Percentiles rank a stretch among this genome's conserved stretches.
phyloP scores from a whole-genome alignment of 2,329 filamentous ascomycete species.

The Trichoderma sp. region DNA sequence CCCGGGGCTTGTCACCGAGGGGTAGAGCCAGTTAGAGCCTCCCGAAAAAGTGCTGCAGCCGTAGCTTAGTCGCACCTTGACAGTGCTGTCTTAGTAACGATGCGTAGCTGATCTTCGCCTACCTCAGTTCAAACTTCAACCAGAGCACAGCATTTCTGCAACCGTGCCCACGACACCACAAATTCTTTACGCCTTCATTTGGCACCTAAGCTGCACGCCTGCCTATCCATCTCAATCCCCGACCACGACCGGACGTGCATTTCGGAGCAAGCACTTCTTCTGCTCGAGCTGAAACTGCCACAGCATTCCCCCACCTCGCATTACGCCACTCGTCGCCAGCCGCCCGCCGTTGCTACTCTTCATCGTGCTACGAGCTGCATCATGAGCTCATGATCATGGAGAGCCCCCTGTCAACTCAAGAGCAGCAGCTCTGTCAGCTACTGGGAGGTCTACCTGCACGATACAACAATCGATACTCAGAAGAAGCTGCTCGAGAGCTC shows the following conservation, averaged over 20 bases:
- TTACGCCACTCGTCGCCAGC: slow-evolving; percentile 5
- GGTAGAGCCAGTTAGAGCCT: slow-evolving; percentile 30
- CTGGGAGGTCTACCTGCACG: slow-evolving; percentile 76
- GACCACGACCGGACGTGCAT: background rate
- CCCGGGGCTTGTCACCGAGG: slow-evolving; percentile 31
- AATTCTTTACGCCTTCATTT: background rate
- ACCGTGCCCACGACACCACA: background rate
- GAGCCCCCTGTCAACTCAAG: slow-evolving; percentile 62
- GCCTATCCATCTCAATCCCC: background rate
- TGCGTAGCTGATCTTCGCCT: background rate
- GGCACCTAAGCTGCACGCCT: background rate
- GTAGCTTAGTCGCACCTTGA: background rate
- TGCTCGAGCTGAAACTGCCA: background rate
- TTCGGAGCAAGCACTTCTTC: background rate
- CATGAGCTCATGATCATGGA: slow-evolving; percentile 52
- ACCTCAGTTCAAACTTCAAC: background rate
- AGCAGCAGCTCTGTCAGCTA: slow-evolving; percentile 82
- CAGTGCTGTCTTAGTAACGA: background rate
- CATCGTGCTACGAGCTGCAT: slow-evolving; percentile 26
- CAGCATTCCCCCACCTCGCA: slow-evolving; percentile 14
- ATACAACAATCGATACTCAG: slow-evolving; percentile 75
- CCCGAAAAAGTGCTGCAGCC: background rate
- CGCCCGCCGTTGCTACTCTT: slow-evolving; percentile 3
- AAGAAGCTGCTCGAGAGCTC: slow-evolving; percentile 71
- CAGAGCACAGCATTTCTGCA: slow-evolving; percentile 4